These are phyloP conservation scores for Xylaria sp. DNA, from an alignment of 2,329 filamentous ascomycete genomes.

Conservation along the genomic window DNA sequence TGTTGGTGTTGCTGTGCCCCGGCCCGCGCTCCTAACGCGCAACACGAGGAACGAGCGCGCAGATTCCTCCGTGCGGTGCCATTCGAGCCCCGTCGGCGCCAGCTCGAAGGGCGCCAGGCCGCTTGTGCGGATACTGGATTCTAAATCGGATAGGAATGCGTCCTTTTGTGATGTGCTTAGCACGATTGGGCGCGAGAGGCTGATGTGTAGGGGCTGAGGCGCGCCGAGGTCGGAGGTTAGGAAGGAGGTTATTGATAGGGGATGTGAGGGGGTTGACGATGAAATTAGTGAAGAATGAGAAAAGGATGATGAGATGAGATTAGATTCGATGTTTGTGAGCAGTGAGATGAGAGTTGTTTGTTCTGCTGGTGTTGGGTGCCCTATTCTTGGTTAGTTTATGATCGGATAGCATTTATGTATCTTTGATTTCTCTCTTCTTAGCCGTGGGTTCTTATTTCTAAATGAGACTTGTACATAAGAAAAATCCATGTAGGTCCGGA, in stretches of 20 bases:
- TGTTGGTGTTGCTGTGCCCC: too few species aligned
- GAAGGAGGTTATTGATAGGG: conserved; percentile 68
- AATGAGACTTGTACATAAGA: conserved; percentile 4
- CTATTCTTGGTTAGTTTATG: conserved; percentile 34
- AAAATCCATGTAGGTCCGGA: neutral
- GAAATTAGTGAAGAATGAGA: neutral
- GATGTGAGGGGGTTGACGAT: conserved; percentile 45
- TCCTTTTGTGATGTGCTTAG: conserved; percentile 79
- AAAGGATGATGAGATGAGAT: conserved; percentile 42
- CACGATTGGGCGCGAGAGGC: conserved; percentile 83
- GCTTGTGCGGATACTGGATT: conserved; percentile 50
- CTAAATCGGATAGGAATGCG: conserved; percentile 69
- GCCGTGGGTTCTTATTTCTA: neutral
- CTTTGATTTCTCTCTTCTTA: neutral
- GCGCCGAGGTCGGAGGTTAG: conserved; percentile 81
- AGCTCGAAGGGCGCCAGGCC: conserved; percentile 56
- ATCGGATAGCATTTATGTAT: neutral
- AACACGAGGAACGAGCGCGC: conserved; percentile 88
- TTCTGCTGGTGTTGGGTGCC: conserved; percentile 53
- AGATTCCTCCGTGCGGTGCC: conserved; percentile 66
- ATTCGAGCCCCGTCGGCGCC: conserved; percentile 55
- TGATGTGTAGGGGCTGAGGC: conserved; percentile 87
- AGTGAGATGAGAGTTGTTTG: conserved; percentile 59
- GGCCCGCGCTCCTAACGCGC: conserved; percentile 57
- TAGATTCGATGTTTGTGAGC: conserved; percentile 53